These are phyloP conservation scores for Spathaspora arborariae DNA, from an alignment of 805 yeast genomes.

Conservation along the genomic window DNA sequence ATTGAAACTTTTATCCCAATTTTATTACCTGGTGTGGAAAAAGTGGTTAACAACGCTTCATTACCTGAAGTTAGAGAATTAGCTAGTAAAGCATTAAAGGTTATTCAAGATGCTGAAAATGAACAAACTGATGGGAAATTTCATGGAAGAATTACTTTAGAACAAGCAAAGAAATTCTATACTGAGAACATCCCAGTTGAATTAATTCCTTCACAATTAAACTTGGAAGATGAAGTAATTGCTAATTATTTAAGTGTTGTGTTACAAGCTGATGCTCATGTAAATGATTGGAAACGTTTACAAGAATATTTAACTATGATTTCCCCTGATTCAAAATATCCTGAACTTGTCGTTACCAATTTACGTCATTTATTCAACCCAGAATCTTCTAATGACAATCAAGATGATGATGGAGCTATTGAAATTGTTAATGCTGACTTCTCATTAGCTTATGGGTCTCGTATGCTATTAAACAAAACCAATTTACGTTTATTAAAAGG, in stretches of 20 bases:
- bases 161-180: slow-evolving; percentile 48
- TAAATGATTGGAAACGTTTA: slow-evolving; percentile 47
- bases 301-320: slow-evolving; percentile 47
- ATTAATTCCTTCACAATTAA: slow-evolving; percentile 4
- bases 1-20: slow-evolving; percentile 84
- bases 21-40: slow-evolving; percentile 86
- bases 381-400: slow-evolving; percentile 44
- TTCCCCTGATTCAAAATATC: slow-evolving; percentile 28
- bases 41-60: slow-evolving; percentile 85
- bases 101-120: slow-evolving; percentile 75
- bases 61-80: slow-evolving; percentile 94
- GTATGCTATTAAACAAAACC: slow-evolving; percentile 94
- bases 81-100: slow-evolving; percentile 81
- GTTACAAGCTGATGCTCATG: slow-evolving; percentile 40
- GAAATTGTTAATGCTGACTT: slow-evolving; percentile 93
- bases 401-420: slow-evolving; percentile 72
- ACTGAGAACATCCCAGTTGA: slow-evolving; percentile 14
- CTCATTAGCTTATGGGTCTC: slow-evolving; percentile 94
- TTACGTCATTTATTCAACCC: slow-evolving; percentile 52
- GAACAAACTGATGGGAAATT: slow-evolving; percentile 66
- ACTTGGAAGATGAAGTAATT: slow-evolving; percentile 30
- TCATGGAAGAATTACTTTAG: slow-evolving; percentile 66
- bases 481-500: slow-evolving; percentile 84
- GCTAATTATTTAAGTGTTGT: slow-evolving; percentile 44
- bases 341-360: slow-evolving; percentile 42